phyloP scores from a whole-genome alignment of 768 basidiomycete species.

The Scleroderma citrinum region DNA sequence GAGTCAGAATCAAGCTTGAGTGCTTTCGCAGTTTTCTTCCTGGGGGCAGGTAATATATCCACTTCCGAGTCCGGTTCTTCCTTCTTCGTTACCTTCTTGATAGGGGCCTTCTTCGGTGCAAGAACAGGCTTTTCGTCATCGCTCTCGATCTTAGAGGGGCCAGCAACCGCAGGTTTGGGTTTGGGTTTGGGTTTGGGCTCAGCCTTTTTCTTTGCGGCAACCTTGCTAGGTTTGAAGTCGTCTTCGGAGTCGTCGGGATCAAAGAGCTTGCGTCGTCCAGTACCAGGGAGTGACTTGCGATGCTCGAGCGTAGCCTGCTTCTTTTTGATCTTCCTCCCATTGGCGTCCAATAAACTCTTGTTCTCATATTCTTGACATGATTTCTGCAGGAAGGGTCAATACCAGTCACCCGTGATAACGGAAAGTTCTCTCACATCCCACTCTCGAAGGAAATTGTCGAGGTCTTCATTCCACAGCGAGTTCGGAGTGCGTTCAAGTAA shows the following conservation, averaged over 20 bases:
- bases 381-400: slow-evolving; percentile 25
- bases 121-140: slow-evolving; percentile 31
- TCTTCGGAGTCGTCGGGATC: slow-evolving; percentile 42
- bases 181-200: slow-evolving; percentile 20
- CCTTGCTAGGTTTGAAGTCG: slow-evolving; percentile 51
- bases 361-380: slow-evolving; percentile 38
- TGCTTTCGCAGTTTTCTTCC: slow-evolving; percentile 17
- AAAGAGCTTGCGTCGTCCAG: slow-evolving; percentile 32
- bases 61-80: slow-evolving; percentile 37
- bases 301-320: slow-evolving; percentile 52
- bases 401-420: neutral
- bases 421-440: slow-evolving; percentile 71
- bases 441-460: slow-evolving; percentile 75
- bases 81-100: slow-evolving; percentile 28
- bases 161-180: slow-evolving; percentile 25
- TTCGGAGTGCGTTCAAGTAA: slow-evolving; percentile 75
- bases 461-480: slow-evolving; percentile 85
- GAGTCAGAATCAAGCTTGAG: slow-evolving; percentile 33
- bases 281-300: slow-evolving; percentile 43
- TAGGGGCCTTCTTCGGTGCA: slow-evolving; percentile 27
- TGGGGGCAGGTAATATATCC: slow-evolving; percentile 23
- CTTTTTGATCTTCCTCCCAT: slow-evolving; percentile 49
- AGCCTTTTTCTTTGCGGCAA: slow-evolving; percentile 35
- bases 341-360: slow-evolving; percentile 40
- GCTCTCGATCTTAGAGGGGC: slow-evolving; percentile 40